Base-by-base conservation (phyloP, 2,329 filamentous ascomycete genomes). In the Talaromyces sp. region DNA sequence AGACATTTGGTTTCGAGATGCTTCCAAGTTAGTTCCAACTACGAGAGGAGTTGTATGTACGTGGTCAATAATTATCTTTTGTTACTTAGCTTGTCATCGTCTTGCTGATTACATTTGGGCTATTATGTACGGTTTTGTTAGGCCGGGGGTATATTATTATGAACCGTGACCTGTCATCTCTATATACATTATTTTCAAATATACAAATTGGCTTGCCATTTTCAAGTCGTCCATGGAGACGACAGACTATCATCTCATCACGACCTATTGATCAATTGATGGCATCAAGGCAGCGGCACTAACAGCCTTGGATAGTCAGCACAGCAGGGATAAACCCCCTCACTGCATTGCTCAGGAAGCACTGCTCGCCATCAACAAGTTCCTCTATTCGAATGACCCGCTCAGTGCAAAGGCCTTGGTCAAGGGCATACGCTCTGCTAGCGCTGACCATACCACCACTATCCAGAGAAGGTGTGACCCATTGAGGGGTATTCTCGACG, bases 331-430 rank as follows among this genome's bases (percentile, higher is more conserved):
- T 79, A 65, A 96, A 96, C 0, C 93, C 93, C 64, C 89, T 83
- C 1, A 93, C 88, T 0, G 90, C 92, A 73, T 93, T 97, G 73
- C 92, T 96, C 57, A 97, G 77, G 89, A 91, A 96, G 63, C 92
- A 89, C 57, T 87, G 81, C 72, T 97, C 92, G 0, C 88, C 90
- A 64, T 90, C 80, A 3, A 80, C 70, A 12, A 96, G 72, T 7
- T 86, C 86, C 12, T 81, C 76, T 2, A 78, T 79, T n/a, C 72
- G 73, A 17, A 96, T 79, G 3, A 77, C 73, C 63, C 86, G 83
- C 69, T 95, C 89, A 31, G 81, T 79, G 57, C 84, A 92, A 51
- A 94, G 76, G 0, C 84, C 81, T 58, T 79, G 83, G 62, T 88
- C 83, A 48, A 97, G 72, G n/a, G 91, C 89, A 88, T 91, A 96